phyloP scores from a whole-genome alignment of 1,139 yeast genomes.

The Nakaseomyces sp. region DNA sequence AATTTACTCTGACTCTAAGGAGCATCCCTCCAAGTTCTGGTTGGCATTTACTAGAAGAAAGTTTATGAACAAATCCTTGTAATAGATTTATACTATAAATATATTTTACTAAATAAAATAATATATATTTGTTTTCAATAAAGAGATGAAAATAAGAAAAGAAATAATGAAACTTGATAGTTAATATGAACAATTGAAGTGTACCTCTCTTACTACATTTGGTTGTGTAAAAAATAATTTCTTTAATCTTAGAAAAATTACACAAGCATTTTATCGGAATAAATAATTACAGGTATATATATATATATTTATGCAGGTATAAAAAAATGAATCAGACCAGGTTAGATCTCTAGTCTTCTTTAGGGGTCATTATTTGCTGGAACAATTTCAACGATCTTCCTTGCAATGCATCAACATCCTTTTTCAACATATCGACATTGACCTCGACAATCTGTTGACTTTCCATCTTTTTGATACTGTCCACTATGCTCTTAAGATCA shows the following conservation, averaged over 20 bases:
- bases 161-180: too few species aligned
- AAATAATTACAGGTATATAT: not conserved
- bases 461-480: constrained; percentile 17
- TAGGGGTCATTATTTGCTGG: constrained; percentile 40
- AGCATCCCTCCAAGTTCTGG: constrained; percentile 75
- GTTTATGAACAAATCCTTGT: constrained; percentile 78
- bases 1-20: constrained; percentile 45
- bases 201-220: too few species aligned
- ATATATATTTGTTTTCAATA: too few species aligned
- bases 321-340: not conserved
- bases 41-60: constrained; percentile 89
- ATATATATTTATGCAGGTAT: not conserved
- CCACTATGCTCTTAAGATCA: constrained; percentile 38
- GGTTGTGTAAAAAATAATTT: too few species aligned
- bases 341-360: constrained; percentile 25
- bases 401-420: constrained; percentile 44
- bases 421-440: constrained; percentile 33
- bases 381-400: constrained; percentile 43
- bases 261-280: too few species aligned
- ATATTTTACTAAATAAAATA: too few species aligned
- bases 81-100: not conserved
- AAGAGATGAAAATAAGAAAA: too few species aligned
- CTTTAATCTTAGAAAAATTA: too few species aligned
- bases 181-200: too few species aligned
- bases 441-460: constrained; percentile 9